A percentile compares a stretch with the other conserved stretches of the same genome.
phyloP scores from a whole-genome alignment of 352 stramenopile genomes.

The Peronospora farinosa region DNA sequence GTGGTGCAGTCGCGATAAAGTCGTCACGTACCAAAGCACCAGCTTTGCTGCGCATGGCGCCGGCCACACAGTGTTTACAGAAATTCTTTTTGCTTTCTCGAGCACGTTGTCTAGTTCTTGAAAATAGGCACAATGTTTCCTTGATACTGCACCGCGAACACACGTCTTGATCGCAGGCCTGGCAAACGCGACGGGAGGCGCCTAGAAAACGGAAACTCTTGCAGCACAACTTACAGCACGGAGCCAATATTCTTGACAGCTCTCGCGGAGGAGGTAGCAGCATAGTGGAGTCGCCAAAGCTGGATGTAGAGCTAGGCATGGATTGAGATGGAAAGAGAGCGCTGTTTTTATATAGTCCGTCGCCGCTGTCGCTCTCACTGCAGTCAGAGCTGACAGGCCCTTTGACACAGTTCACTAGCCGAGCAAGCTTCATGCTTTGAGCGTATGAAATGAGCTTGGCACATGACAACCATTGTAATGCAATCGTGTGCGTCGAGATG shows the following conservation, averaged over 20 bases:
- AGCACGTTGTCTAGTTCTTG: conserved; percentile 9
- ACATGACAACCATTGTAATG: conserved; percentile 27
- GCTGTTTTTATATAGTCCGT: conserved; percentile 6
- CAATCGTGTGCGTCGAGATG: conserved; percentile 29
- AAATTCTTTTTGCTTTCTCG: conserved; percentile 26
- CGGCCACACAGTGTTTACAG: conserved; percentile 32
- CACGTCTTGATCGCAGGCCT: conserved; percentile 29
- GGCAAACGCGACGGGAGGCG: conserved; percentile 22
- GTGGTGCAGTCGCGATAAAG: conserved; percentile 15
- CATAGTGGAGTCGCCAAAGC: conserved; percentile 19
- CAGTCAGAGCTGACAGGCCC: conserved; percentile 20
- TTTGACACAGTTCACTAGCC: conserved; percentile 24
- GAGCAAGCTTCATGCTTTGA: conserved; percentile 41
- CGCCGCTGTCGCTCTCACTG: conserved; percentile 27
- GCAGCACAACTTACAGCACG: conserved; percentile 29
- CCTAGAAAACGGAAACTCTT: conserved; percentile 33
- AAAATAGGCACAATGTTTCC: conserved; percentile 27
- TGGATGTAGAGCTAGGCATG: conserved; percentile 30
- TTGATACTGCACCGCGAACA: conserved; percentile 29
- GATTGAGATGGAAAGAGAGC: conserved; percentile 10
- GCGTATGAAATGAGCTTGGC: conserved; percentile 30
- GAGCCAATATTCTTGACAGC: conserved; percentile 16
- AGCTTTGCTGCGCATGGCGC: conserved; percentile 28
- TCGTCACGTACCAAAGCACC: conserved; percentile 25
- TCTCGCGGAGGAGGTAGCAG: conserved; percentile 18